Conservation (phyloP, 441 rosid species). For the Adansonia gregorii region DNA sequence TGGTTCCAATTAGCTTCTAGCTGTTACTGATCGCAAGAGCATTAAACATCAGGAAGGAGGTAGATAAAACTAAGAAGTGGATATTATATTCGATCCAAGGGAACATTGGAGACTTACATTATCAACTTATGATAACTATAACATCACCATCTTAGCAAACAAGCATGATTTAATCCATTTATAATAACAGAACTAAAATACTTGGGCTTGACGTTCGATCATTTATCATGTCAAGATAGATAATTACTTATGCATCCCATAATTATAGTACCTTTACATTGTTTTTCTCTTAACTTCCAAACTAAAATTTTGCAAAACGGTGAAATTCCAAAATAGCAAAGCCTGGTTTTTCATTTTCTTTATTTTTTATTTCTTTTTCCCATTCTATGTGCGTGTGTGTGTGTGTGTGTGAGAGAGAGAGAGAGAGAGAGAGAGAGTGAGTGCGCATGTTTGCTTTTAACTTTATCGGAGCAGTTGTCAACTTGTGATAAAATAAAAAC, state of each 20-base stretch:
- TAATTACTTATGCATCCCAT: not conserved
- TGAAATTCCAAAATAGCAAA: not conserved
- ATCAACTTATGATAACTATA: not conserved
- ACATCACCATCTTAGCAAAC: not conserved
- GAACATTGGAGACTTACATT: not conserved
- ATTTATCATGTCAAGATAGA: not conserved
- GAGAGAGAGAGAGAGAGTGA: no score
- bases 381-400: not conserved
- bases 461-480: not conserved
- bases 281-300: not conserved
- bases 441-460: no score
- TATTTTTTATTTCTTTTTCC: not conserved
- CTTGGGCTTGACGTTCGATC: not conserved
- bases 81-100: not conserved
- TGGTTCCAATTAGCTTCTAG: not conserved
- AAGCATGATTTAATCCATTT: not conserved
- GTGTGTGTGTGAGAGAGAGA: no score
- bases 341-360: not conserved
- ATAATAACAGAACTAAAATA: not conserved
- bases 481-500: not conserved
- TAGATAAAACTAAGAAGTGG: not conserved
- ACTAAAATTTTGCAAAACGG: not conserved
- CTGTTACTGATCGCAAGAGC: not conserved
- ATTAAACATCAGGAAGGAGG: not conserved
- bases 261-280: not conserved